Conservation (phyloP, 2,329 filamentous ascomycete species). For the Microdochium trichocladiopsis region DNA sequence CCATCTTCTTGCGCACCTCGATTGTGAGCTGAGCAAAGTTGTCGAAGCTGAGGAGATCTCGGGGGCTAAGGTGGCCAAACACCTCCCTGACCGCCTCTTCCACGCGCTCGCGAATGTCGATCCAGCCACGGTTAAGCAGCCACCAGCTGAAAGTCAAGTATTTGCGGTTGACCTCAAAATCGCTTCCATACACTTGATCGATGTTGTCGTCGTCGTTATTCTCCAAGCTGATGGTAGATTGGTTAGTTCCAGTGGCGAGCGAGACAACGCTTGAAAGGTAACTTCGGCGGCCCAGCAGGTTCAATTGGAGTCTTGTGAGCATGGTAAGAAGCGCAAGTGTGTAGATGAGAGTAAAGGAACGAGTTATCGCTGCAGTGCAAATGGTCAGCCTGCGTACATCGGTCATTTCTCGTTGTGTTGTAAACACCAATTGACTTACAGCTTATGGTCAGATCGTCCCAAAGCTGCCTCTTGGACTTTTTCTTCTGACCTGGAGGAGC, state of each 20-base stretch:
- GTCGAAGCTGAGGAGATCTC: slow-evolving; percentile 79
- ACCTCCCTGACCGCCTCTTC: slow-evolving; percentile 81
- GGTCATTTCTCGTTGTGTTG: not conserved
- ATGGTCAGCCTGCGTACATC: slow-evolving; percentile 5
- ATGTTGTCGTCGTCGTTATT: slow-evolving; percentile 86
- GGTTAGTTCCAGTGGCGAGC: slow-evolving; percentile 67
- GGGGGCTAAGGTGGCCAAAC: slow-evolving; percentile 81
- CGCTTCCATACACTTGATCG: slow-evolving; percentile 78
- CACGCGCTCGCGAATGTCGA: slow-evolving; percentile 73
- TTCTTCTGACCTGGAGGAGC: slow-evolving; percentile 27
- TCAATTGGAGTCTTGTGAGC: slow-evolving; percentile 91
- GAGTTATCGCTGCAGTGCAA: slow-evolving; percentile 63
- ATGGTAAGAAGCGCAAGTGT: slow-evolving; percentile 83
- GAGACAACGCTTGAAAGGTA: slow-evolving; percentile 95
- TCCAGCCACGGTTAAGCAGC: slow-evolving; percentile 87
- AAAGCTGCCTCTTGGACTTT: slow-evolving; percentile 86
- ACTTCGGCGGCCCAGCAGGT: slow-evolving; percentile 88
- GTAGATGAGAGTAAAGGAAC: slow-evolving; percentile 87
- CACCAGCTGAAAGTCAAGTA: slow-evolving; percentile 98
- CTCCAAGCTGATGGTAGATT: slow-evolving; percentile 79
- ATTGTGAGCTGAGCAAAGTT: slow-evolving; percentile 73
- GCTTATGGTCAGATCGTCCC: slow-evolving; percentile 95
- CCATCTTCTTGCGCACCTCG: slow-evolving; percentile 77
- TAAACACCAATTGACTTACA: slow-evolving; percentile 48
- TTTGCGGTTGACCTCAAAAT: slow-evolving; percentile 91